phyloP scores from a whole-genome alignment of 2,329 filamentous ascomycete species.

The Elsinoe perseae region DNA sequence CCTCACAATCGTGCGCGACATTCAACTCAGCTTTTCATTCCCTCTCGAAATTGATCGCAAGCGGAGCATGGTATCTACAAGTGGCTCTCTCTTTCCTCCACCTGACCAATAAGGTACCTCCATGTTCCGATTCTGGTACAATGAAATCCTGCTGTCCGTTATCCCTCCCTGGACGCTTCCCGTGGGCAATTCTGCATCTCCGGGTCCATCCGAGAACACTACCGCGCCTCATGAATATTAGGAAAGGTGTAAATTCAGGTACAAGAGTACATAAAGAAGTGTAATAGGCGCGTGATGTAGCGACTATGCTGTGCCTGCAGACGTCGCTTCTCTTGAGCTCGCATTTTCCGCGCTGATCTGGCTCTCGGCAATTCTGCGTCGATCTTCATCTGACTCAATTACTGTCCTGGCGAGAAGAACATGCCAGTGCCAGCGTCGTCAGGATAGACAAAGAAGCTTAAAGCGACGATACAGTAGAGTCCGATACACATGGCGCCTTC shows the following conservation, averaged over 20 bases:
- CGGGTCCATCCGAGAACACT: neutral
- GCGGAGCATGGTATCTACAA: neutral
- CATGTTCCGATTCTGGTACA: neutral
- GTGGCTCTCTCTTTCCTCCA: neutral
- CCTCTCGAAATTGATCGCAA: neutral
- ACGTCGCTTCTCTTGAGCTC: neutral
- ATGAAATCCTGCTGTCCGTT: neutral
- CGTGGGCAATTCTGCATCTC: too few relatives aligned
- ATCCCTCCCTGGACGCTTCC: neutral
- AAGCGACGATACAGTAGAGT: slow-evolving; percentile 51
- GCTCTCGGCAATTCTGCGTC: neutral
- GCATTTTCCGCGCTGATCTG: neutral
- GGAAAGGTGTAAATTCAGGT: neutral
- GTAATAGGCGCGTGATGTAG: neutral
- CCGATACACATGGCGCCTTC: slow-evolving; percentile 60
- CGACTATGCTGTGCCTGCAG: neutral
- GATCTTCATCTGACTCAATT: neutral
- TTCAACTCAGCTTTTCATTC: neutral
- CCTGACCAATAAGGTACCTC: neutral
- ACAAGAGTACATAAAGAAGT: neutral
- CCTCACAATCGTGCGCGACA: too few relatives aligned
- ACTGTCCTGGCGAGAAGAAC: neutral
- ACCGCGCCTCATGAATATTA: neutral
- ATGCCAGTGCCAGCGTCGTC: slow-evolving; percentile 36
- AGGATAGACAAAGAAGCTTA: slow-evolving; percentile 55